phyloP scores from a whole-genome alignment of 2,329 filamentous ascomycete genomes.

The Blastomyces percursus region DNA sequence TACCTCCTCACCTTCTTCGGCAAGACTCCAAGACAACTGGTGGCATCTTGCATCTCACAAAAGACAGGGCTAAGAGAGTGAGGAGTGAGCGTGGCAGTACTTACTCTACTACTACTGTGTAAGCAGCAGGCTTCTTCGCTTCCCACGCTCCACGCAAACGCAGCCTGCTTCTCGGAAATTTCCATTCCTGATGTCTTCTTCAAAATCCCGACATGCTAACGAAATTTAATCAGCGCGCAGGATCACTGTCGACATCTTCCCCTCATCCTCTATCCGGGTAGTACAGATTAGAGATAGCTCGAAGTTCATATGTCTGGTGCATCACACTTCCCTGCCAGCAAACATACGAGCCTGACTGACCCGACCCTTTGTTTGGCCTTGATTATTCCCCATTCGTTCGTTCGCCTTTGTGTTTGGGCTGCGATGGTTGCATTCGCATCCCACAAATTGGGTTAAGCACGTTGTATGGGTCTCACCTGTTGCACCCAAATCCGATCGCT shows the following conservation, averaged over 20 bases:
- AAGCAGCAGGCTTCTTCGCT: background rate
- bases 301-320: background rate
- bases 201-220: background rate
- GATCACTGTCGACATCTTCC: background rate
- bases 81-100: no score
- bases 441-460: constrained; percentile 4
- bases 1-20: no score
- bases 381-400: background rate
- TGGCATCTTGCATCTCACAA: no score
- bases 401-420: background rate
- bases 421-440: constrained; percentile 1
- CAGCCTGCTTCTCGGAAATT: background rate
- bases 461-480: constrained; percentile 1
- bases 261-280: no score
- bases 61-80: no score
- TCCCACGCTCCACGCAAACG: background rate
- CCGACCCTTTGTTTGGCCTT: background rate
- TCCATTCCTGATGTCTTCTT: background rate
- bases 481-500: background rate
- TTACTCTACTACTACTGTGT: no score
- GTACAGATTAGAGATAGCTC: no score
- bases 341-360: background rate
- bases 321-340: background rate
- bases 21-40: background rate
- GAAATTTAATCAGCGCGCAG: background rate